These are phyloP conservation scores for Colletotrichum orbiculare DNA, from an alignment of 2,329 filamentous ascomycete species.

Conservation along the genomic window DNA sequence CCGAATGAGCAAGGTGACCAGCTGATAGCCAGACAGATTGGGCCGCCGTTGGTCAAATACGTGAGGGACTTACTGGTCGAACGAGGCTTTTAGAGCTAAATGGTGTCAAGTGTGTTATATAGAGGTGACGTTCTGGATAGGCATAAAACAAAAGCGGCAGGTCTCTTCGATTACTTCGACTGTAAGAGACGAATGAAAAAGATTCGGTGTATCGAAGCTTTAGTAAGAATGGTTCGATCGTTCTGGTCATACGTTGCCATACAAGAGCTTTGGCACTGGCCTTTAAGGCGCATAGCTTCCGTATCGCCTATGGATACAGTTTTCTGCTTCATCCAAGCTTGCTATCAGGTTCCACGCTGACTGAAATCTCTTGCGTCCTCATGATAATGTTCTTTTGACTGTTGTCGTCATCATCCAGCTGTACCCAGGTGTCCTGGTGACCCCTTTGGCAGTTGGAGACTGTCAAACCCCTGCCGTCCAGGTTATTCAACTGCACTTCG, in stretches of 20 bases:
- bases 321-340: no score
- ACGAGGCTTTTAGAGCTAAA: neutral
- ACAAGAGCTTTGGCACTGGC: no score
- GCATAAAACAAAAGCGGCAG: no score
- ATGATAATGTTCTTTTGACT: conserved; percentile 20
- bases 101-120: no score
- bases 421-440: conserved; percentile 1
- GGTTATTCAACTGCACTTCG: neutral
- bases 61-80: conserved; percentile 39
- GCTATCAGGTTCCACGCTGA: neutral
- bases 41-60: conserved; percentile 47
- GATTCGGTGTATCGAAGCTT: no score
- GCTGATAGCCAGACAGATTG: conserved; percentile 46
- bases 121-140: no score
- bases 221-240: no score
- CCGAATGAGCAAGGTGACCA: conserved; percentile 50
- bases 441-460: conserved; percentile 11
- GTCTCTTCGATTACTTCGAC: no score
- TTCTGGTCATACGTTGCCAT: no score
- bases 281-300: no score
- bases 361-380: conserved; percentile 5
- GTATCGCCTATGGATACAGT: no score
- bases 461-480: neutral
- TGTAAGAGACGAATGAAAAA: no score
- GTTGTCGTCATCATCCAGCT: conserved; percentile 15